Base-by-base conservation (phyloP, 345 rosid genomes). In the Acer campestre region DNA sequence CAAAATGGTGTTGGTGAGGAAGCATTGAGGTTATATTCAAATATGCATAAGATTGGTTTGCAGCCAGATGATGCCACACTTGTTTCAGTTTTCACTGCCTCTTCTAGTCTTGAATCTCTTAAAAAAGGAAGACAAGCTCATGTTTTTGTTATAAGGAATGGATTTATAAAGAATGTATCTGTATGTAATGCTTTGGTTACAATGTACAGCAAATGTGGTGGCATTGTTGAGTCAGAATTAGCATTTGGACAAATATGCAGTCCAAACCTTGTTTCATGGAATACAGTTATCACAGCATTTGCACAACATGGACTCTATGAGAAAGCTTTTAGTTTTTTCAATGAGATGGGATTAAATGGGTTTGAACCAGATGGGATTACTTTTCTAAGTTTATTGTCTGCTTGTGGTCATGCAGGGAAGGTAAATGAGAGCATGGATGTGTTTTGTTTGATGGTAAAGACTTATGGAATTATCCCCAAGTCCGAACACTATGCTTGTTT, bases 371-470 rank as follows among this genome's bases (percentile, higher is more conserved):
- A 79, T 72, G 82, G 79, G 76, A 72, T 79, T 69, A 83, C 85
- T 7, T 80, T 80, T 77, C 83, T 80, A 48, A 80, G 83, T 77
- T 68, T 83, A 20, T 70, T 83, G 69, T 83, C 81, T 69, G 85
- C 81, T 31, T 73, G 76, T 55, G 77, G 74, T 35, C 83, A 80
- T 73, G 65, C 83, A 61, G 81, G 83, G 77, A 80, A 79, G 73
- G 83, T 77, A 40, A 65, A 65, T 49, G 77, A 77, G 69, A 77
- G 85, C 42, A 55, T 58, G 63, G 44, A 68, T 61, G 70, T 77
- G 17, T 80, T 74, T 77, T 68, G 77, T n/a, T 44, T 59, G 64
- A 80, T 83, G 85, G 76, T 68, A 18, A 68, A 70, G 79, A 18
- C 23, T 58, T 63, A 80, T 64, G 76, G 61, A 71, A 77, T 79